Conservation (phyloP, 2,329 filamentous ascomycete genomes). For the Pyrenophora graminea region DNA sequence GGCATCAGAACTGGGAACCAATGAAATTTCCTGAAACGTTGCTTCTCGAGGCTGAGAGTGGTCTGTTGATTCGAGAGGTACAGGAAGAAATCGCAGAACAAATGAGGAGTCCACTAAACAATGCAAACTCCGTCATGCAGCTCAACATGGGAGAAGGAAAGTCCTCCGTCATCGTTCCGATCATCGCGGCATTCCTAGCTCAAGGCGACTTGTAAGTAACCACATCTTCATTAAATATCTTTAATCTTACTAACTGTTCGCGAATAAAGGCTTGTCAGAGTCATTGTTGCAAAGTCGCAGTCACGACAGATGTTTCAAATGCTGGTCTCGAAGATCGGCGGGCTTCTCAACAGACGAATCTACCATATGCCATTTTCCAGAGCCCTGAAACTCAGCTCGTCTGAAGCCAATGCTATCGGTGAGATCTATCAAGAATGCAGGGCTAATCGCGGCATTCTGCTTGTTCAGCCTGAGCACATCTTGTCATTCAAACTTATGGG, state of each 20-base stretch:
- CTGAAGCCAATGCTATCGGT: slow-evolving; percentile 45
- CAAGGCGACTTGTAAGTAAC: slow-evolving; percentile 20
- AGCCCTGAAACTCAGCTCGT: slow-evolving; percentile 42
- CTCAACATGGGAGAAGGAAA: slow-evolving; percentile 42
- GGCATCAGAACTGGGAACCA: slow-evolving; percentile 61
- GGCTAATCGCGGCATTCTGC: slow-evolving; percentile 56
- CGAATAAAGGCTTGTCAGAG: slow-evolving; percentile 53
- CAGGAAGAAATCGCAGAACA: slow-evolving; percentile 61
- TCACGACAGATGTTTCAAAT: slow-evolving; percentile 64
- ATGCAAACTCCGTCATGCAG: slow-evolving; percentile 33
- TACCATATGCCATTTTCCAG: slow-evolving; percentile 65
- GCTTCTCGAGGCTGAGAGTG: slow-evolving; percentile 66
- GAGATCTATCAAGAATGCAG: slow-evolving; percentile 54
- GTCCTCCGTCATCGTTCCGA: slow-evolving; percentile 35
- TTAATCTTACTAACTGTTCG: slow-evolving; percentile 1
- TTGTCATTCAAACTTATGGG: slow-evolving; percentile 67
- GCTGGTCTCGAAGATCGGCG: slow-evolving; percentile 59
- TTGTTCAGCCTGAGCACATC: slow-evolving; percentile 67
- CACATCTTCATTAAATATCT: neutral
- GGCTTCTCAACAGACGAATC: slow-evolving; percentile 59
- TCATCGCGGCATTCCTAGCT: slow-evolving; percentile 19
- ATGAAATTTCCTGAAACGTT: slow-evolving; percentile 61
- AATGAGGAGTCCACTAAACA: slow-evolving; percentile 53
- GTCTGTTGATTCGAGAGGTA: slow-evolving; percentile 62
- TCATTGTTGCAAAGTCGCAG: slow-evolving; percentile 66